Conservation (phyloP, 768 basidiomycete genomes). For the Podaxis sp. region DNA sequence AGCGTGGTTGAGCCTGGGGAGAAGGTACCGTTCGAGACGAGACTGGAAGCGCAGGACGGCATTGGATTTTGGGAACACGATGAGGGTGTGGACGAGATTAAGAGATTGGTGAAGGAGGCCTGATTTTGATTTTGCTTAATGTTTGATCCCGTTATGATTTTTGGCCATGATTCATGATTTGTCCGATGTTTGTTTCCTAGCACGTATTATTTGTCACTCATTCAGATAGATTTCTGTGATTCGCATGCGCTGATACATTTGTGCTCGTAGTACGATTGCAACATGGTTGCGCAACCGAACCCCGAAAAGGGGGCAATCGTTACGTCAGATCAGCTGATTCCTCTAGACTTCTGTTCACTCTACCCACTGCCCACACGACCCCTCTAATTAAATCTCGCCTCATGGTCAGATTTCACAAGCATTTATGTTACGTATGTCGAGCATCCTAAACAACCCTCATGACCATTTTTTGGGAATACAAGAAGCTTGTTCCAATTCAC, state of each 20-base stretch:
- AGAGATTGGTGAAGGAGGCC: slow-evolving; percentile 60
- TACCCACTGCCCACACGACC: background rate
- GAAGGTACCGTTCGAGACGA: slow-evolving; percentile 18
- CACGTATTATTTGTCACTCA: no score
- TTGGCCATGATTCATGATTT: no score
- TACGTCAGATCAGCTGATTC: background rate
- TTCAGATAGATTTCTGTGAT: no score
- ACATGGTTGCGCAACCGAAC: no score
- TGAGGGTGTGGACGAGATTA: slow-evolving; percentile 74
- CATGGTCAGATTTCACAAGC: background rate
- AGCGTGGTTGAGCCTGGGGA: slow-evolving; percentile 18
- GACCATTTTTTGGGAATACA: background rate
- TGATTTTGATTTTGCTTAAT: slow-evolving; percentile 20
- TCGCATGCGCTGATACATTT: no score
- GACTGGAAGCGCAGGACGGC: slow-evolving; percentile 13
- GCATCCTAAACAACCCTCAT: background rate
- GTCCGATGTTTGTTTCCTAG: background rate
- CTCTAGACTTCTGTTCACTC: background rate
- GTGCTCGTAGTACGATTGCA: no score
- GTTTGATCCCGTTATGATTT: background rate
- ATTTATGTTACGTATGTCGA: background rate
- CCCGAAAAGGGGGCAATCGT: no score
- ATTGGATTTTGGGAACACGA: slow-evolving; percentile 68
- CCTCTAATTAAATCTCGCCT: background rate
- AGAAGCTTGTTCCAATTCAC: slow-evolving; percentile 3